phyloP scores from a whole-genome alignment of 768 basidiomycete genomes.

The Thelephora aurantiotincta region DNA sequence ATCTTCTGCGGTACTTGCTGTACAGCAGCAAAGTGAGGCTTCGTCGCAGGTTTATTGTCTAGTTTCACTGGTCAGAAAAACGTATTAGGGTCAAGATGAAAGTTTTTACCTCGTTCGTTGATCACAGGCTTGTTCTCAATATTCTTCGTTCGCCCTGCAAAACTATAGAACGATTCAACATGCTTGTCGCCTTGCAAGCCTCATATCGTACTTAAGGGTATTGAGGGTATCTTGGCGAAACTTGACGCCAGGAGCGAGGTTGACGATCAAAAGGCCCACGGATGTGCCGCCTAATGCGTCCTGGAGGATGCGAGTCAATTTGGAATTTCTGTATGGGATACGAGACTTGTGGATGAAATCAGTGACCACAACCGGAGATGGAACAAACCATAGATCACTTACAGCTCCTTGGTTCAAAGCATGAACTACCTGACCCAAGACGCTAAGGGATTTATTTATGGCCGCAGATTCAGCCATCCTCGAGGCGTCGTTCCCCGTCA shows the following conservation, averaged over 20 bases:
- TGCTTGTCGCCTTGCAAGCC: not conserved
- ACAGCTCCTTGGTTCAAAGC: slow-evolving; percentile 65
- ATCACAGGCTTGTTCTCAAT: slow-evolving; percentile 72
- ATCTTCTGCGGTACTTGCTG: slow-evolving; percentile 31
- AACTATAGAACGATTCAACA: slow-evolving; percentile 25
- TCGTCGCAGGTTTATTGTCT: slow-evolving; percentile 48
- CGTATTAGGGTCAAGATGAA: not conserved
- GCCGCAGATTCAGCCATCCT: slow-evolving; percentile 82
- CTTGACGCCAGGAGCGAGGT: slow-evolving; percentile 69
- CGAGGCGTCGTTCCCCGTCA: slow-evolving; percentile 77
- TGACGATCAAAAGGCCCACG: slow-evolving; percentile 72
- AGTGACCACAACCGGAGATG: not conserved
- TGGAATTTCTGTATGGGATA: slow-evolving; percentile 84
- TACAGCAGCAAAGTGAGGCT: slow-evolving; percentile 52
- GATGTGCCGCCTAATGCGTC: slow-evolving; percentile 79
- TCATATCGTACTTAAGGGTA: slow-evolving; percentile 60
- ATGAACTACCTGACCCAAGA: slow-evolving; percentile 79
- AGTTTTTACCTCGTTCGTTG: slow-evolving; percentile 52
- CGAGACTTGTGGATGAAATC: slow-evolving; percentile 18
- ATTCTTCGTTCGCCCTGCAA: slow-evolving; percentile 75
- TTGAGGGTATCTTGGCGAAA: slow-evolving; percentile 82
- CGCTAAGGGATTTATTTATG: slow-evolving; percentile 82
- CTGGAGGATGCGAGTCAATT: slow-evolving; percentile 80
- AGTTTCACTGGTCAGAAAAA: not conserved
- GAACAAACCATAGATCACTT: slow-evolving; percentile 10